A percentile compares a stretch with the other conserved stretches of the same genome.
These are phyloP conservation scores for Pleurotus tuoliensis DNA, from an alignment of 768 basidiomycete species.

Conservation along the genomic window DNA sequence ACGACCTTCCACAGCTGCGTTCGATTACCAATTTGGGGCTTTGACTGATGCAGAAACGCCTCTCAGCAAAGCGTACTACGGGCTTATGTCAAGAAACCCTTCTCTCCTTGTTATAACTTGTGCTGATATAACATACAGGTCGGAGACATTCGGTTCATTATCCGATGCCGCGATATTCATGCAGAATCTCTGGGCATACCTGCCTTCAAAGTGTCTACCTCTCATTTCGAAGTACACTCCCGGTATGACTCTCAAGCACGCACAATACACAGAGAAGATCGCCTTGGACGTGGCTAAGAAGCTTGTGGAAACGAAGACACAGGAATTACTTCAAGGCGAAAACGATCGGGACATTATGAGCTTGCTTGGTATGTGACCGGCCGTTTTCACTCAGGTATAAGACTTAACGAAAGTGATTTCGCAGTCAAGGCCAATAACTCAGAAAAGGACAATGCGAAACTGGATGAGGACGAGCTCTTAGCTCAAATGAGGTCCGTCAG, in stretches of 20 bases:
- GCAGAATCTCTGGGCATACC: conserved; percentile 23
- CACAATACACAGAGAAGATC: conserved; percentile 26
- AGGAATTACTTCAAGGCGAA: conserved; percentile 29
- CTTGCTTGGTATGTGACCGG: conserved; percentile 32
- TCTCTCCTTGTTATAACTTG: conserved; percentile 2
- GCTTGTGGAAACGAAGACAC: conserved; percentile 30
- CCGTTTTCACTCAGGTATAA: not conserved
- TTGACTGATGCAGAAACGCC: conserved; percentile 32
- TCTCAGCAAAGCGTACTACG: conserved; percentile 31
- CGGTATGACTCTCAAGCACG: conserved; percentile 24
- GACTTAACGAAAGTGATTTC: not conserved
- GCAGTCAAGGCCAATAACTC: conserved; percentile 53
- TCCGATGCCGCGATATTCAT: conserved; percentile 23
- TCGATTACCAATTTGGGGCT: conserved; percentile 44
- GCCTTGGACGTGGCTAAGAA: conserved; percentile 28
- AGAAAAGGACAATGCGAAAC: conserved; percentile 34
- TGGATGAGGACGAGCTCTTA: conserved; percentile 47
- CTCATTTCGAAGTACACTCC: conserved; percentile 28
- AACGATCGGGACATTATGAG: conserved; percentile 36
- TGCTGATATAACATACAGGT: not conserved
- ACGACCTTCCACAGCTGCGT: conserved; percentile 33
- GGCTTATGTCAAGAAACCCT: conserved; percentile 27
- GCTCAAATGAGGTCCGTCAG: conserved; percentile 48
- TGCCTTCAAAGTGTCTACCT: conserved; percentile 30
- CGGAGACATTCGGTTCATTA: conserved; percentile 15